These are phyloP conservation scores for Erythrophleum ivorense DNA, from an alignment of 331 rosid genomes.

Conservation along the genomic window DNA sequence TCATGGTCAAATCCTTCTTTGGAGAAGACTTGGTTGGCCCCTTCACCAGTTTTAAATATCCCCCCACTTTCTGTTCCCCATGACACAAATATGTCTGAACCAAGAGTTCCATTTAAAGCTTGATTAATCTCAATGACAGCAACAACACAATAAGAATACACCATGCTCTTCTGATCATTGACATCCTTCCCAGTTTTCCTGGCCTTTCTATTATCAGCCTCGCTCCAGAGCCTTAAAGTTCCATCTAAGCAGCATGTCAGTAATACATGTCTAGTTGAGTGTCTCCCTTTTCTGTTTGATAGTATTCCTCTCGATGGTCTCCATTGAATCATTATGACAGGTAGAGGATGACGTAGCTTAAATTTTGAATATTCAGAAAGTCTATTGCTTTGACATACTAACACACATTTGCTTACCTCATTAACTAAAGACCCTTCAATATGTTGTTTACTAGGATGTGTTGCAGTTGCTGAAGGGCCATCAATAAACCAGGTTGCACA, in stretches of 20 bases:
- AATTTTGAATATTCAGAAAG: conserved; percentile 58
- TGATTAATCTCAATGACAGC: conserved; percentile 89
- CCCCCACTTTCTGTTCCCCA: conserved; percentile 78
- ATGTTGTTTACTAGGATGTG: conserved; percentile 49
- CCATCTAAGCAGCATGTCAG: conserved; percentile 91
- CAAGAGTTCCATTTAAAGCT: conserved; percentile 70
- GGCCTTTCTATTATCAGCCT: conserved; percentile 72
- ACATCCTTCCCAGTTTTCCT: conserved; percentile 65
- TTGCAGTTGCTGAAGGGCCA: conserved; percentile 80
- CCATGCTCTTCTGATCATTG: conserved; percentile 48
- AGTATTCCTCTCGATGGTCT: conserved; percentile 56
- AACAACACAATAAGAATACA: conserved; percentile 63
- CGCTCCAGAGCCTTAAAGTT: conserved; percentile 91
- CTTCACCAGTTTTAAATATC: conserved; percentile 52
- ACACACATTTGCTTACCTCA: conserved; percentile 58
- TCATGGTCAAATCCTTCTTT: conserved; percentile 56
- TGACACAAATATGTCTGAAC: conserved; percentile 61
- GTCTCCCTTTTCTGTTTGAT: conserved; percentile 48
- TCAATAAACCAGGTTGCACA: conserved; percentile 82
- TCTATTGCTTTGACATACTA: conserved; percentile 61
- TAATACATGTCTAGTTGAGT: conserved; percentile 61
- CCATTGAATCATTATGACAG: conserved; percentile 78
- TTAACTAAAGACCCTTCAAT: conserved; percentile 45
- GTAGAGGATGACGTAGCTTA: conserved; percentile 78
- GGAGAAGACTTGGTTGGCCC: conserved; percentile 49